phyloP scores from a whole-genome alignment of 2,329 filamentous ascomycete genomes.

The Exophiala calicioides region DNA sequence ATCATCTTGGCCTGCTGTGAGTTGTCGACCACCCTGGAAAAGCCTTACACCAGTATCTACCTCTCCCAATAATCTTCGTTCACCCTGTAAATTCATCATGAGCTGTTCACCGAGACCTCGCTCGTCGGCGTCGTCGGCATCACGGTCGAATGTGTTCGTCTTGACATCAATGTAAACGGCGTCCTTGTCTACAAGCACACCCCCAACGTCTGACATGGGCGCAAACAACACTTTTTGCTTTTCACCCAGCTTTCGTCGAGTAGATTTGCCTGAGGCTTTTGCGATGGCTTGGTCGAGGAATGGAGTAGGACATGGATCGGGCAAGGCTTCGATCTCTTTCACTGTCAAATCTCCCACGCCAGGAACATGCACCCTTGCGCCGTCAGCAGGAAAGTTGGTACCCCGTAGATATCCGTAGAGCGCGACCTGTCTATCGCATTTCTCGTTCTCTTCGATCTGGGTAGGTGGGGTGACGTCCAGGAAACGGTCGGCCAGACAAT shows the following conservation, averaged over 20 bases:
- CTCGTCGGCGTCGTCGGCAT: conserved; percentile 64
- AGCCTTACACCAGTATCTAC: conserved; percentile 80
- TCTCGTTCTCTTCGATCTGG: conserved; percentile 81
- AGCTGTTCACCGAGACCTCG: conserved; percentile 93
- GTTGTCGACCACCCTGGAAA: conserved; percentile 71
- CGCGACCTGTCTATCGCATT: conserved; percentile 87
- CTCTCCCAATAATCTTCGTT: conserved; percentile 78
- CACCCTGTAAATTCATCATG: conserved; percentile 83
- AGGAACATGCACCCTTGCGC: conserved; percentile 86
- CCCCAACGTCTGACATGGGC: conserved; percentile 96
- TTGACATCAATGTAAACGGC: conserved; percentile 85
- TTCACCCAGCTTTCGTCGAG: conserved; percentile 79
- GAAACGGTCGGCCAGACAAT: conserved; percentile 89
- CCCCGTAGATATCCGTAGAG: conserved; percentile 92
- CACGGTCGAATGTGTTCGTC: conserved; percentile 68
- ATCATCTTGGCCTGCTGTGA: conserved; percentile 53
- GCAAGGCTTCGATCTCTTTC: conserved; percentile 78
- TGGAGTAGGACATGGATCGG: conserved; percentile 94
- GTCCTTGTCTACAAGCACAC: conserved; percentile 93
- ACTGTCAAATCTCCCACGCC: conserved; percentile 88
- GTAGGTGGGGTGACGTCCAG: conserved; percentile 93
- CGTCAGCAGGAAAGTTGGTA: conserved; percentile 85
- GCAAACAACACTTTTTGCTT: conserved; percentile 97
- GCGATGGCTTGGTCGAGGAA: conserved; percentile 83
- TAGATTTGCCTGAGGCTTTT: conserved; percentile 79